Base-by-base conservation (phyloP, 2,329 filamentous ascomycete genomes). In the Ustilaginoidea virens region DNA sequence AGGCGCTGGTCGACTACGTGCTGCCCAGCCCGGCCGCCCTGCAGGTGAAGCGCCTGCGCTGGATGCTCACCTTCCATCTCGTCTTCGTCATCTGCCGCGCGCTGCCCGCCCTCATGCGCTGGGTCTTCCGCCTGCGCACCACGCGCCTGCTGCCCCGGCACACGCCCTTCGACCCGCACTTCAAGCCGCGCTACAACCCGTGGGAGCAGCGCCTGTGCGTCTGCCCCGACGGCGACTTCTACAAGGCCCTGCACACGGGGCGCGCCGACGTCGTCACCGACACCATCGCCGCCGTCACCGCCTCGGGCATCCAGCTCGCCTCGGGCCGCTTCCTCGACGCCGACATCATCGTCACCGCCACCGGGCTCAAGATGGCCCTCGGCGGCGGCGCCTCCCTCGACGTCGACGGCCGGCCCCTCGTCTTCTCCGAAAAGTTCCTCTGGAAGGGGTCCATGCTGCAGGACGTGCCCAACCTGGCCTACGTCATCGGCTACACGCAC, bases 141-240 rank as follows among this genome's bases (percentile, higher is more conserved):
- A 45, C 48, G 14, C 43, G 44, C n/a, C 53, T 63, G 17, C 55
- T 77, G 0, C 70, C 71, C 0, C 39, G 41, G 0, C 39, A 53
- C 13, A 48, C 69, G n/a, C 47, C 54, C 1, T 44, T 53, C 33
- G 58, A 69, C 12, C 65, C 64, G 1, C 60, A 74, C 42, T 71
- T 72, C 49, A 53, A 53, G 11, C 67, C 67, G 0, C 40, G 45
- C 1, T 73, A 72, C 34, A 60, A 60, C 7, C 69, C 69, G 0
- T 74, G 75, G 72, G 64, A 80, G 30, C 78, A 83, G 42, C 65
- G 79, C 1, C 52, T 83, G 12, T 82, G 77, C 39, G 55, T 75
- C 20, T 66, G 42, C 1, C 46, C 51, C n/a, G 51, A 62, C 21
- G 58, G 57, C 0, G 61, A 64, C 38, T 61, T 65, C 32, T 67